Conservation (phyloP, 306 rosid species). For the Cyamopsis tetragonoloba region DNA sequence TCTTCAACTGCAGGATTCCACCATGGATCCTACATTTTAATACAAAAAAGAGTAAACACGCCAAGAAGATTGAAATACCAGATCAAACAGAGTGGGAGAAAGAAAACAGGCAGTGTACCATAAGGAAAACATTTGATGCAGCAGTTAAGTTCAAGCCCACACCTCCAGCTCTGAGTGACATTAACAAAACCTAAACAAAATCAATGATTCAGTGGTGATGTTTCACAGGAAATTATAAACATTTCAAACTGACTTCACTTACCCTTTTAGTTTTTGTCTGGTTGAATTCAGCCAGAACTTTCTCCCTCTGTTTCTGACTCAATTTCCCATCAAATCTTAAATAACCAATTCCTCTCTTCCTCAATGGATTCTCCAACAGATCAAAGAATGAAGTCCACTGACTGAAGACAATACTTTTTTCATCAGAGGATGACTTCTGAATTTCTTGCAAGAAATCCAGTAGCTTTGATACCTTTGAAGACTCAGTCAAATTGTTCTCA, state of each 20-base stretch:
- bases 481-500: conserved; percentile 71
- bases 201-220: neutral
- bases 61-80: neutral
- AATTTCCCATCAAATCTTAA: conserved; percentile 70
- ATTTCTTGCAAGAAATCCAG: conserved; percentile 53
- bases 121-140: conserved; percentile 74
- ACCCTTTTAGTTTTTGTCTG: conserved; percentile 54
- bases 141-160: conserved; percentile 91
- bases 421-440: conserved; percentile 36
- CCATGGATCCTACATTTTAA: conserved; percentile 74
- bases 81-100: neutral
- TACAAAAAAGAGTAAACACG: neutral
- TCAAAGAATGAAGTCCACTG: conserved; percentile 84
- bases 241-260: neutral
- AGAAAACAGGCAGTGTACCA: conserved; percentile 40
- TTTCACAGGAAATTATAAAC: neutral
- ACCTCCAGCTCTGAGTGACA: conserved; percentile 87
- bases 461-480: conserved; percentile 70
- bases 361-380: conserved; percentile 68
- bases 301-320: conserved; percentile 67
- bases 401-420: conserved; percentile 78
- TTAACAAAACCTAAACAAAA: conserved; percentile 60
- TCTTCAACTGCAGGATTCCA: conserved; percentile 99
- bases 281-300: conserved; percentile 64
- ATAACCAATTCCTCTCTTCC: conserved; percentile 48